Evolutionary conservation across 352 stramenopile genomes (phyloP), one percentile per base, ranked within the genome.

Genomic region (Phytophthora hybrid): DNA sequence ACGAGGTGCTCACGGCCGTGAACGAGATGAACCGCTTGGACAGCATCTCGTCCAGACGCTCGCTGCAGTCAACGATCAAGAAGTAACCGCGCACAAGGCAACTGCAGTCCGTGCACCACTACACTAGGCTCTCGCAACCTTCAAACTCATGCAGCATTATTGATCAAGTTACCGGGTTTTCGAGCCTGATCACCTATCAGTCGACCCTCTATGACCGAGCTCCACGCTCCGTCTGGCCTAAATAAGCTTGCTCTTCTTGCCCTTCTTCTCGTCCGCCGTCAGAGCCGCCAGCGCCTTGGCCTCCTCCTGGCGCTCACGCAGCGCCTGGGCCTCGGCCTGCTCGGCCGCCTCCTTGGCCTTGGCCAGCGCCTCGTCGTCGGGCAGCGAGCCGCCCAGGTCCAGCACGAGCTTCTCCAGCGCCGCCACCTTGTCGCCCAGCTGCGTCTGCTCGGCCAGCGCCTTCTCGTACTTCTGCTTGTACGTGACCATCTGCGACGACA

Each of bases 21-120:
- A 99, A 98, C 77, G 97, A 99, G 81, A 98, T 99, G 89, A 98
- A 97, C 67, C 97, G 93, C 64, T 88, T 98, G 77, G 91, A 98
- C 79, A 88, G 78, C 71, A 74, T 89, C 68, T 95, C 88, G 23
- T 91, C 80, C 61, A 92, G 91, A 81, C 88, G 89, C 18, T 89
- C 87, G 63, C 78, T 96, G 44, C 86, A 90, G 21, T 88, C 84
- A 14, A 83, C 85, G 14, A 88, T 86, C 56, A 96, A 94, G 75
- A 89, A 88, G 60, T 89, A 81, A 64, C 1, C 23, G 3, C 23
- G 23, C 23, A 26, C 23, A 26, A 26, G 23, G 23, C 23, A 26
- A 26, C 23, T 26, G 23, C 23, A 26, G 23, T 3, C 23, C 23
- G 23, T 26, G 23, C 23, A 26, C 23, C 23, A 26, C 23, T 26